Conservation (phyloP, 371 early-diverging fungal species). For the Furculomyces boomerangus region DNA sequence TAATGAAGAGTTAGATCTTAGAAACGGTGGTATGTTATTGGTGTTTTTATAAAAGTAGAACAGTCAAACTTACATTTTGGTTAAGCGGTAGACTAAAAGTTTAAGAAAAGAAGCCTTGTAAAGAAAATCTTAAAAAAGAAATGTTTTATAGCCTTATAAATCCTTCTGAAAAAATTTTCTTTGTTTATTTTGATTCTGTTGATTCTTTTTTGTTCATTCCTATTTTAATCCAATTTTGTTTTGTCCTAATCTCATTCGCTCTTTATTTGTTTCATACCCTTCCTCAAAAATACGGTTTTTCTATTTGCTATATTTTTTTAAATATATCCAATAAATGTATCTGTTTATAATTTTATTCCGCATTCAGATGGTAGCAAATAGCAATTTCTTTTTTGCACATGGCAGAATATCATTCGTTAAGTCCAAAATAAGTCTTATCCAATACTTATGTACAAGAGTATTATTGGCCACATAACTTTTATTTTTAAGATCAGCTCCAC, state of each 20-base stretch:
- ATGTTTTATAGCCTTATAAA: neutral
- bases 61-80: neutral
- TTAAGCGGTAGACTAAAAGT: neutral
- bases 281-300: neutral
- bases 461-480: no score
- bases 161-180: neutral
- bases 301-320: neutral
- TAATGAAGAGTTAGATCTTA: neutral
- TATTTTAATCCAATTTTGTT: neutral
- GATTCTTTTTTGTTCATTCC: neutral
- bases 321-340: no score
- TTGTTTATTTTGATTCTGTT: neutral
- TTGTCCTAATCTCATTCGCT: neutral
- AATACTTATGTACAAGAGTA: no score
- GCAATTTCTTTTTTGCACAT: no score
- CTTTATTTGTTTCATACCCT: neutral
- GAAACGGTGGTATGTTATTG: neutral
- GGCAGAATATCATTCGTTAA: no score
- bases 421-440: no score
- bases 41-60: neutral
- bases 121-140: neutral
- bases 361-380: no score
- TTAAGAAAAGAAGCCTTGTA: neutral
- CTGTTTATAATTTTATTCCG: no score
- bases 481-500: no score